Evolutionary conservation across 2,329 filamentous ascomycete species (phyloP), one percentile per base, ranked within the genome.

Genomic region (Scedosporium apiospermum): DNA sequence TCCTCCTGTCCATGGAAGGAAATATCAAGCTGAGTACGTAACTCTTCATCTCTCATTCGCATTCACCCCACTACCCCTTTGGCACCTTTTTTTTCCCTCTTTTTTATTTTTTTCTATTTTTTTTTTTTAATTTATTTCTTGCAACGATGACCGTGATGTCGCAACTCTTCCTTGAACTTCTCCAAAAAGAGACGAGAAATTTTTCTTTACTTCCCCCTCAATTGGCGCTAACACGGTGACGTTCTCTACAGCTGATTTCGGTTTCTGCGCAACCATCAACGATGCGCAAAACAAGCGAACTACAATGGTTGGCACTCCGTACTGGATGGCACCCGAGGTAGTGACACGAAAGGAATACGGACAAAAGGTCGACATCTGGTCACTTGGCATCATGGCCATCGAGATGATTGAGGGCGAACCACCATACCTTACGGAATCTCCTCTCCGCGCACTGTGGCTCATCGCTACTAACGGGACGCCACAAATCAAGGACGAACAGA

Each of bases 361-460:
- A 67, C 89, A 93, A 66, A 99, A 98, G 76, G 93, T 99, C 62
- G 95, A 99, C 72, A 97, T 99, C 68, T 99, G 95, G 95, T 96
- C 91, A 64, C 80, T 99, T 55, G 95, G 95, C 64, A 99, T 99
- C 77, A 98, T 99, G 95, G 92, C 95, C 6, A 98, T 99, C 70
- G 95, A 99, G 76, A 99, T 99, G 95, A 96, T 99, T 67, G 95
- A 98, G 77, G 95, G 93, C 73, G 95, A 98, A 74, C 95, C 95
- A 12, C 95, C 95, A 26, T 99, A 98, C 73, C 81, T 99, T 64
- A 98, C 93, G 46, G 95, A 99, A 74, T 96, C 91, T 44, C 95
- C 95, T 4, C 82, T 99, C 26, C 87, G 93, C 65, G 95, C 95
- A 1, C 82, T 99, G 44, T 99, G 95, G 82, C 78, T 99, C 69